These are phyloP conservation scores for Cucumis hystrix DNA, from an alignment of 306 rosid species.

Conservation along the genomic window DNA sequence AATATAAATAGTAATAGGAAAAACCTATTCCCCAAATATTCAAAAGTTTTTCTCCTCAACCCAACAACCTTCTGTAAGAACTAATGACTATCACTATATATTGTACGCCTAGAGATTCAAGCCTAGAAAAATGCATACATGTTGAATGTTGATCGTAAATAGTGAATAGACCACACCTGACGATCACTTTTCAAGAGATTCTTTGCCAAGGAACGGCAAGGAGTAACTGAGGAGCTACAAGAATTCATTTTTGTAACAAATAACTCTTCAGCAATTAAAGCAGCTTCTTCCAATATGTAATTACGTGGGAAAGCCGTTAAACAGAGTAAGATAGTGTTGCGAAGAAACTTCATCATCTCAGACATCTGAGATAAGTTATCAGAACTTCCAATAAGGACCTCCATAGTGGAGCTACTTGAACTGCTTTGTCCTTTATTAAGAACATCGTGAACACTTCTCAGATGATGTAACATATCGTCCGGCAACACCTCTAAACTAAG, in stretches of 20 bases:
- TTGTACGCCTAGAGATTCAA: neutral
- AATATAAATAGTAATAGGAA: neutral
- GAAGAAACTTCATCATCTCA: conserved; percentile 65
- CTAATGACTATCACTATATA: neutral
- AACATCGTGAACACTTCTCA: conserved; percentile 39
- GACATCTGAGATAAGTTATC: conserved; percentile 25
- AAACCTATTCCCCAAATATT: neutral
- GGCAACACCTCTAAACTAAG: conserved; percentile 66
- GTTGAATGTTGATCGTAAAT: neutral
- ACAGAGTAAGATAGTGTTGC: conserved; percentile 60
- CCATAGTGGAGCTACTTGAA: conserved; percentile 38
- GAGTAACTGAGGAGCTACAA: conserved; percentile 42
- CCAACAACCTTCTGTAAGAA: neutral
- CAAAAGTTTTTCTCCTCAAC: neutral
- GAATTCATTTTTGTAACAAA: conserved; percentile 41
- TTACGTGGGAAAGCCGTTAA: conserved; percentile 70
- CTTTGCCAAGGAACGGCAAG: conserved; percentile 77
- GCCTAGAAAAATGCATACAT: neutral
- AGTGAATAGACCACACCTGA: conserved; percentile 51
- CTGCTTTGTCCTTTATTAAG: conserved; percentile 27
- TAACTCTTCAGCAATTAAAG: conserved; percentile 75
- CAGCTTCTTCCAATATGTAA: conserved; percentile 69
- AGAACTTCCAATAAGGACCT: conserved; percentile 37
- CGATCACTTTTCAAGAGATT: conserved; percentile 72
- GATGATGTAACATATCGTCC: conserved; percentile 34